A percentile compares a stretch with the other conserved stretches of the same genome.
Evolutionary conservation across 495 filamentous ascomycete genomes (phyloP).

Genomic region (Thozetella sp.): DNA sequence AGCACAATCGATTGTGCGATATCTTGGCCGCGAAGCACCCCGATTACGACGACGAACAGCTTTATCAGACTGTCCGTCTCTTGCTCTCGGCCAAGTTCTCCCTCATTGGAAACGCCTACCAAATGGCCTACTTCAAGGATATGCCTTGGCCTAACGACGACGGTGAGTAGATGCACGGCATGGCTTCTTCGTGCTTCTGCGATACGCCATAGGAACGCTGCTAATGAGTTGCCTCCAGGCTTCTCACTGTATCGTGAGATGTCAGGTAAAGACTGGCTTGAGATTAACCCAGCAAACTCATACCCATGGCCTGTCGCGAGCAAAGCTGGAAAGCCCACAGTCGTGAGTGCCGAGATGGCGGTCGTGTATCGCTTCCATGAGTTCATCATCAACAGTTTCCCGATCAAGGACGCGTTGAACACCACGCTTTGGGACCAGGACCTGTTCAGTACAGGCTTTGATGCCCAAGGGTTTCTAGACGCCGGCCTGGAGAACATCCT

Average conservation of each 20-base stretch:
- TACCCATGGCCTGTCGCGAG: conserved; percentile 3
- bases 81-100: conserved; percentile 2
- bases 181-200: too few relatives aligned
- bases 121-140: conserved; percentile 6
- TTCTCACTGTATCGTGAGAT: conserved; percentile 3
- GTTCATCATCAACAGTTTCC: neutral
- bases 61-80: neutral
- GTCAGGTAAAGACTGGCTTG: neutral
- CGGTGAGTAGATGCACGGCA: neutral
- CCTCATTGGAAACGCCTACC: conserved; percentile 3
- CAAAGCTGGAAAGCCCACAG: neutral
- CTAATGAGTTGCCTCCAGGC: neutral
- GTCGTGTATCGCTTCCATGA: conserved; percentile 7
- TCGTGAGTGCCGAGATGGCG: neutral
- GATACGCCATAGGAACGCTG: too few relatives aligned
- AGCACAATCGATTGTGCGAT: conserved; percentile 4
- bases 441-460: conserved; percentile 1
- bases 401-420: conserved; percentile 2
- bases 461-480: conserved; percentile 1
- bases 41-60: neutral
- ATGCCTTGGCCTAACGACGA: conserved; percentile 5
- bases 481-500: conserved; percentile 5
- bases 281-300: neutral
- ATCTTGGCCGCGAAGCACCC: conserved; percentile 2
- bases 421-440: neutral